phyloP scores from a whole-genome alignment of 257 asterid species.

The Nicotiana benthamiana region DNA sequence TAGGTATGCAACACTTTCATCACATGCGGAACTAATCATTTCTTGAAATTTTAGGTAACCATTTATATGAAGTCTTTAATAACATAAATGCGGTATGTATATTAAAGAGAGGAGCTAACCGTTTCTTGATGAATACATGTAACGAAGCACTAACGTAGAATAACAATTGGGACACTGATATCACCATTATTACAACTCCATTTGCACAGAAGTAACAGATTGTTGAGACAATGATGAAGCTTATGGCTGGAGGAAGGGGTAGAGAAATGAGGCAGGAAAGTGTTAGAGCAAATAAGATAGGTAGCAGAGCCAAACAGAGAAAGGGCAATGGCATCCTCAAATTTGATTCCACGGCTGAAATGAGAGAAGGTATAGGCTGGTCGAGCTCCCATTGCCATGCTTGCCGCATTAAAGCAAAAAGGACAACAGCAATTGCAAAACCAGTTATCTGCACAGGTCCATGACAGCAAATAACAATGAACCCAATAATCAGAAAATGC shows the following conservation, averaged over 20 bases:
- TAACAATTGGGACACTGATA: constrained; percentile 50
- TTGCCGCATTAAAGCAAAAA: constrained; percentile 92
- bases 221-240: constrained; percentile 53
- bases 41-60: too few relatives aligned
- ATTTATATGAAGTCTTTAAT: not conserved
- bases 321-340: constrained; percentile 60
- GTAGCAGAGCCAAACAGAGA: constrained; percentile 44
- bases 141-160: constrained; percentile 50
- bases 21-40: too few relatives aligned
- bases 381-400: constrained; percentile 82
- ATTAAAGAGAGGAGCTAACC: constrained; percentile 39
- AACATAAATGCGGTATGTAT: not conserved
- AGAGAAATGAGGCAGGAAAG: constrained; percentile 53
- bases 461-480: constrained; percentile 24
- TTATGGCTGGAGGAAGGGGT: constrained; percentile 45
- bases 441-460: constrained; percentile 62
- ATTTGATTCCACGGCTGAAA: constrained; percentile 82
- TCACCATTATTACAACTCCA: constrained; percentile 56
- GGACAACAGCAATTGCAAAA: constrained; percentile 62
- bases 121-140: constrained; percentile 57
- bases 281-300: constrained; percentile 46
- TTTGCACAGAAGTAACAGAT: constrained; percentile 77
- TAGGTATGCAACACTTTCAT: not conserved
- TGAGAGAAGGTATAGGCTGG: constrained; percentile 71
- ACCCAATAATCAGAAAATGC: constrained; percentile 4